Evolutionary conservation across 1,284 basidiomycete species (phyloP), one percentile per base, ranked within the genome.

Genomic region (Apiotrichum domesticum): DNA sequence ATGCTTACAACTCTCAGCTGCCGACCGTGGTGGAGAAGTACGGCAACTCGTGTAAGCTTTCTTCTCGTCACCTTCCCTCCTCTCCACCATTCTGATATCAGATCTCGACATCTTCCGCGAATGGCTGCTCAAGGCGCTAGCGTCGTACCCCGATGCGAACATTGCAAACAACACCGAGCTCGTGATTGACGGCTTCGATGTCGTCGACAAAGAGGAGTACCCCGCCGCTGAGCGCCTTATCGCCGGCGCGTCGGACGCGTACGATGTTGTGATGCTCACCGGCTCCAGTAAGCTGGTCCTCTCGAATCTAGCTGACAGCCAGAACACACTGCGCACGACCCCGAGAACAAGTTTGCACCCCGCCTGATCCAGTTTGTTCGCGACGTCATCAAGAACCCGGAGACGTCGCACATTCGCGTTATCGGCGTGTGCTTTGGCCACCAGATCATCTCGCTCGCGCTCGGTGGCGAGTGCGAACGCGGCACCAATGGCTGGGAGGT

Each of bases 381-480:
- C 13, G 35, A 65, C 11, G 46, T 75, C 21, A 64, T 64, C 11
- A 64, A 60, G 4, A 46, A 66, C 3, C 59, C 67, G 4, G 21
- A 56, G 11, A 66, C 61, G 14, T 54, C 61, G 42, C 69, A 72
- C 51, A 59, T 77, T 58, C 69, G 68, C 45, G 58, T 76, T 29
- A 59, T 77, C 32, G 75, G 73, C 1, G 77, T 82, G 54, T 81
- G 81, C 63, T 82, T 79, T 53, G 81, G 81, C 0, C 80, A 80
- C 55, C 80, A 82, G 68, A 76, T 81, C 56, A 67, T 81, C 37
- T 74, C 80, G 2, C 62, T 79, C 1, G 80, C 80, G 0, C 76
- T 80, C 47, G 81, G 80, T 3, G 76, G 74, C 1, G 55, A 63
- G 34, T 78, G 78, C 14, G 70, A 66, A 32, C 60, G 66, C 44